Evolutionary conservation across 306 rosid species (phyloP).

Genomic region (Cicer cuneatum): DNA sequence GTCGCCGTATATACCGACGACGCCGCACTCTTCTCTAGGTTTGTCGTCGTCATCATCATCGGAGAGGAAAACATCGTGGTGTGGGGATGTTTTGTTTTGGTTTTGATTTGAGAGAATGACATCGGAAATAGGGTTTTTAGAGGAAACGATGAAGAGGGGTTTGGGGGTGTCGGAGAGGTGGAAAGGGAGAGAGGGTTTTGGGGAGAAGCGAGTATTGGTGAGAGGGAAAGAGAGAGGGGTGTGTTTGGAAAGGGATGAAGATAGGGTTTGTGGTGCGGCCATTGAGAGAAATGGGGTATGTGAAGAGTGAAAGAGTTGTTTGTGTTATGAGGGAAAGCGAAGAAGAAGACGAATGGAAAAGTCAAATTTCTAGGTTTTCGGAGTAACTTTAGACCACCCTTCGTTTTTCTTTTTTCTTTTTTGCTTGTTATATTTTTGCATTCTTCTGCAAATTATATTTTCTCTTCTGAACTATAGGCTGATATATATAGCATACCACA

Average conservation of each 20-base stretch:
- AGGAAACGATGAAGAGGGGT: constrained; percentile 34
- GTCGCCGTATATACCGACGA: constrained; percentile 92
- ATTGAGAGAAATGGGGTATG: not conserved
- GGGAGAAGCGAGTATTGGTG: constrained; percentile 10
- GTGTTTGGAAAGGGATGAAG: constrained; percentile 45
- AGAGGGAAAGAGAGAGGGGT: constrained; percentile 37
- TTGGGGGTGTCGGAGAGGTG: constrained; percentile 15
- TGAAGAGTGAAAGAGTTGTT: not conserved
- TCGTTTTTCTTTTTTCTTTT: too few species aligned
- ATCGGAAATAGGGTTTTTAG: constrained; percentile 55
- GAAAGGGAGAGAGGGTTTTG: constrained; percentile 40
- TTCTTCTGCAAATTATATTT: too few species aligned
- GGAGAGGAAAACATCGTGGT: not conserved
- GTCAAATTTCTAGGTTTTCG: constrained; percentile 41
- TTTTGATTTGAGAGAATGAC: constrained; percentile 14
- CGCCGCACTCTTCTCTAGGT: constrained; percentile 98
- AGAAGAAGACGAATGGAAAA: not conserved
- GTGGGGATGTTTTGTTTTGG: not conserved
- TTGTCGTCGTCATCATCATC: constrained; percentile 57
- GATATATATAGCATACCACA: too few species aligned
- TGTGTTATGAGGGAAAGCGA: not conserved
- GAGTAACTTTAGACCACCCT: constrained; percentile 20
- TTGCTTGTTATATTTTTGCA: too few species aligned
- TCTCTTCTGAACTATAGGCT: too few species aligned
- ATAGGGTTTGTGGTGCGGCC: constrained; percentile 39